Conservation (phyloP, 192 early-diverging fungal genomes). For the Coemansia nantahalensis region DNA sequence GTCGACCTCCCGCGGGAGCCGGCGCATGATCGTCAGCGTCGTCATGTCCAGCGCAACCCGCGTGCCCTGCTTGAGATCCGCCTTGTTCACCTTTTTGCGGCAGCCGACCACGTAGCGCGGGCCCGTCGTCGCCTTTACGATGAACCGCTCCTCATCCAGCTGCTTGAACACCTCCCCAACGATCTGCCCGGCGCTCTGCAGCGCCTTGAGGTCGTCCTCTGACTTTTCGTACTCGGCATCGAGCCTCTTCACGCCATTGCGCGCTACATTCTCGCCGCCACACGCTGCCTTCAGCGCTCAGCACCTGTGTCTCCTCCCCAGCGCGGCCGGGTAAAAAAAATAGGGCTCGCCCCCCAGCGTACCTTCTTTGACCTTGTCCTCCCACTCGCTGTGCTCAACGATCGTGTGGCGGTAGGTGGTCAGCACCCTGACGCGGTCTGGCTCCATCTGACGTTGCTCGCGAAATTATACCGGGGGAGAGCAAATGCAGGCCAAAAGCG, state of each 20-base stretch:
- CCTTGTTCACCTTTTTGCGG: slow-evolving; percentile 90
- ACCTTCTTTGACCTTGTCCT: slow-evolving; percentile 92
- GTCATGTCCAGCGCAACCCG: slow-evolving; percentile 99
- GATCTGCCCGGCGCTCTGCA: slow-evolving; percentile 99
- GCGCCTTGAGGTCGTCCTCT: slow-evolving; percentile 96
- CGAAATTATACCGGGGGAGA: neutral
- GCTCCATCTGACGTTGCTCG: slow-evolving; percentile 37
- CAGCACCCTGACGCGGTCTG: slow-evolving; percentile 72
- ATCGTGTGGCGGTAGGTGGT: slow-evolving; percentile 83
- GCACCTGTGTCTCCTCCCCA: no score
- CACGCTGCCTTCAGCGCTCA: no score
- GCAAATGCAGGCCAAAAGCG: no score
- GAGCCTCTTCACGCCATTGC: slow-evolving; percentile 77
- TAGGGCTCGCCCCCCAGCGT: no score
- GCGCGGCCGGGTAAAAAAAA: no score
- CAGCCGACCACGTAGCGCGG: slow-evolving; percentile 99
- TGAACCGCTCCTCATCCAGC: slow-evolving; percentile 94
- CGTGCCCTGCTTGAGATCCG: slow-evolving; percentile 92
- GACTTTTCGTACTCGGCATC: slow-evolving; percentile 94
- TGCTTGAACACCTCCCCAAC: slow-evolving; percentile 98
- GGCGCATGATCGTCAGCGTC: slow-evolving; percentile 99
- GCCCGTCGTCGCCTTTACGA: slow-evolving; percentile 95
- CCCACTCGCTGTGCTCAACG: slow-evolving; percentile 91
- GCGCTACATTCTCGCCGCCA: no score
- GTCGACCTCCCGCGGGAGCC: slow-evolving; percentile 96